Percentiles rank a stretch among this genome's conserved stretches.
These are phyloP conservation scores for Penicillium sp. DNA, from an alignment of 2,329 filamentous ascomycete genomes.

Conservation along the genomic window DNA sequence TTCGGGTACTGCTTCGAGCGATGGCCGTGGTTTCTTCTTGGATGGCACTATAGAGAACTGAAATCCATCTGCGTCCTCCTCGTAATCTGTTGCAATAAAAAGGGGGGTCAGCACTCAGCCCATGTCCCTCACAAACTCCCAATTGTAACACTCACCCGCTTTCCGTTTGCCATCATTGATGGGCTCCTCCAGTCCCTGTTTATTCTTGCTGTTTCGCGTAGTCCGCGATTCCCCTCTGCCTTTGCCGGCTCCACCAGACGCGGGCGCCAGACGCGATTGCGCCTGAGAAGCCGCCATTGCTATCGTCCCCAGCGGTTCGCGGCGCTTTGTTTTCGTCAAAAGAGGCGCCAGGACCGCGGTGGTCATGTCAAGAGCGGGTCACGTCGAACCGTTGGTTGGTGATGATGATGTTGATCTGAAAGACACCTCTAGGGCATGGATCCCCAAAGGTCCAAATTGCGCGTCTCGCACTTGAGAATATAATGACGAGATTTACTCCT, in stretches of 20 bases:
- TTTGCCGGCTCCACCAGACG: constrained; percentile 22
- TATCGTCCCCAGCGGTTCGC: constrained; percentile 36
- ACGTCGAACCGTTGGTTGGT: constrained; percentile 28
- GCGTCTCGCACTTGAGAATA: background rate
- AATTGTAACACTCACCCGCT: constrained; percentile 37
- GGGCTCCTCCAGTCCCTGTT: constrained; percentile 24
- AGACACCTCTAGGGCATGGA: background rate
- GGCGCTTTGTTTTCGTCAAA: constrained; percentile 34
- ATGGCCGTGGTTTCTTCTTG: constrained; percentile 59
- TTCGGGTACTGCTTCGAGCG: constrained; percentile 32
- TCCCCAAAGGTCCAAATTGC: background rate
- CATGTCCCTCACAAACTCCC: background rate
- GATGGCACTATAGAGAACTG: constrained; percentile 66
- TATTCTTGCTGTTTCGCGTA: constrained; percentile 37
- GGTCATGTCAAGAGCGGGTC: constrained; percentile 35
- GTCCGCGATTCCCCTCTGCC: constrained; percentile 25
- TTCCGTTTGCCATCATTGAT: constrained; percentile 39
- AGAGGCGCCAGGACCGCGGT: constrained; percentile 35
- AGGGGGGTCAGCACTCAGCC: constrained; percentile 4
- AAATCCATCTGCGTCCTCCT: constrained; percentile 75
- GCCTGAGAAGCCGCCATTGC: constrained; percentile 38
- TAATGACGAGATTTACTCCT: background rate
- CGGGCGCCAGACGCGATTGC: constrained; percentile 34
- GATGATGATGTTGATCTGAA: constrained; percentile 25
- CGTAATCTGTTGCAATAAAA: constrained; percentile 43